Conservation (phyloP, 2,329 filamentous ascomycete genomes). For the Lecanicillium sp. region DNA sequence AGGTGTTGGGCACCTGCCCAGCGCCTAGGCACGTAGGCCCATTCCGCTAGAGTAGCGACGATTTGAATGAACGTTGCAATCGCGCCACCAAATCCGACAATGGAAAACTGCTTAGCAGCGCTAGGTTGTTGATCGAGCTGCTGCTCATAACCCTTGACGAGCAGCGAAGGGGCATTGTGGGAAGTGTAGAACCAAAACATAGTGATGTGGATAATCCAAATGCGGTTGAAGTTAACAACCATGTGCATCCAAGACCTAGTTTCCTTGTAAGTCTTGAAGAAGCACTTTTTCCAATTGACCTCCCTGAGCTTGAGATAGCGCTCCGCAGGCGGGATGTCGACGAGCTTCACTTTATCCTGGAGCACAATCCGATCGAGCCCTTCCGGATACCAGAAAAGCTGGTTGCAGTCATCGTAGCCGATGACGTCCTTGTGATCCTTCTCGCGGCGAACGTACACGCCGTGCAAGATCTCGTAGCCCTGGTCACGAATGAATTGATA, state of each 20-base stretch:
- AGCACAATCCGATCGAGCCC: conserved; percentile 91
- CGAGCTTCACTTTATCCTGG: conserved; percentile 86
- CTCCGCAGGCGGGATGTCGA: conserved; percentile 83
- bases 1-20: conserved; percentile 97
- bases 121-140: conserved; percentile 71
- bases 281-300: conserved; percentile 95
- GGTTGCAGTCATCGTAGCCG: conserved; percentile 97
- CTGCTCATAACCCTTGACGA: conserved; percentile 77
- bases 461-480: conserved; percentile 90
- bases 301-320: conserved; percentile 88
- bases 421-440: conserved; percentile 88
- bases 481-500: conserved; percentile 95
- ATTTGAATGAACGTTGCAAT: conserved; percentile 81
- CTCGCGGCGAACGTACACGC: conserved; percentile 93
- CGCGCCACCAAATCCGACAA: conserved; percentile 77
- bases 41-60: conserved; percentile 81
- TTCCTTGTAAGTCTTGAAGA: conserved; percentile 99
- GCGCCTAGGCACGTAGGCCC: conserved; percentile 84
- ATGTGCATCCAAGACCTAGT: conserved; percentile 96
- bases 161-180: conserved; percentile 79
- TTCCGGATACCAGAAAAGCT: conserved; percentile 99
- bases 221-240: conserved; percentile 97
- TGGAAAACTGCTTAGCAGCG: conserved; percentile 65
- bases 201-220: conserved; percentile 93
- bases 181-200: conserved; percentile 97